Percentiles rank a stretch among this genome's conserved stretches.
Evolutionary conservation across 2,329 filamentous ascomycete species (phyloP).

Genomic region (Fusarium oxysporum): DNA sequence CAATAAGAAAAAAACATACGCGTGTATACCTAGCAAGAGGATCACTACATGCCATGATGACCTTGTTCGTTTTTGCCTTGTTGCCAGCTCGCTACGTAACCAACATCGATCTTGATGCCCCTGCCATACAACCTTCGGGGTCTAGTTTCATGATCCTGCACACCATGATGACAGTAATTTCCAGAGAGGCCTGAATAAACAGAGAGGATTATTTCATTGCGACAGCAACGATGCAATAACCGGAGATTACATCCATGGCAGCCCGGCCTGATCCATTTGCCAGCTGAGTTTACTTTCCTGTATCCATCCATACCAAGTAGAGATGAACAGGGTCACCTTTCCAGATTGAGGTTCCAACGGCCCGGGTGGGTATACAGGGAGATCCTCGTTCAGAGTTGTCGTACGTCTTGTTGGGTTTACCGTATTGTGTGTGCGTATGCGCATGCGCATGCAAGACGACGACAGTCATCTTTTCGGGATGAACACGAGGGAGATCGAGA

Average conservation of each 20-base stretch:
- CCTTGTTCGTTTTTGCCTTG: constrained; percentile 20
- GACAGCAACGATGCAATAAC: constrained; percentile 39
- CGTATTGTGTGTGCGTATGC: constrained; percentile 6
- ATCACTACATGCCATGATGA: neutral
- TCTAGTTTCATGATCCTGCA: constrained; percentile 42
- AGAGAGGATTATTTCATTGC: constrained; percentile 36
- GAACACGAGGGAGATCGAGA: constrained; percentile 31
- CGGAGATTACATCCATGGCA: constrained; percentile 43
- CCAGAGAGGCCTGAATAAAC: constrained; percentile 32
- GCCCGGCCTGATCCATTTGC: constrained; percentile 24
- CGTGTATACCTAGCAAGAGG: neutral
- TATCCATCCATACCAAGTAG: constrained; percentile 8
- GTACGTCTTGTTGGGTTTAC: constrained; percentile 27
- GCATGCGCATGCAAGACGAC: constrained; percentile 15
- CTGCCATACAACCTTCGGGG: constrained; percentile 29
- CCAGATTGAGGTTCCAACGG: constrained; percentile 40
- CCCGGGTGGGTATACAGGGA: constrained; percentile 40
- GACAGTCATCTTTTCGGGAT: constrained; percentile 15
- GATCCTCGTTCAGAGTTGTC: constrained; percentile 34
- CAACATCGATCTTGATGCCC: constrained; percentile 29
- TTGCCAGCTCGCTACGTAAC: constrained; percentile 28
- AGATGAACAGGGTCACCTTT: constrained; percentile 39
- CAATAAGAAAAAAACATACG: neutral
- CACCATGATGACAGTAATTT: constrained; percentile 42
- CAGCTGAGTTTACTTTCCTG: constrained; percentile 32